Base-by-base conservation (phyloP, 371 early-diverging fungal species). In the Gilbertella persicaria region DNA sequence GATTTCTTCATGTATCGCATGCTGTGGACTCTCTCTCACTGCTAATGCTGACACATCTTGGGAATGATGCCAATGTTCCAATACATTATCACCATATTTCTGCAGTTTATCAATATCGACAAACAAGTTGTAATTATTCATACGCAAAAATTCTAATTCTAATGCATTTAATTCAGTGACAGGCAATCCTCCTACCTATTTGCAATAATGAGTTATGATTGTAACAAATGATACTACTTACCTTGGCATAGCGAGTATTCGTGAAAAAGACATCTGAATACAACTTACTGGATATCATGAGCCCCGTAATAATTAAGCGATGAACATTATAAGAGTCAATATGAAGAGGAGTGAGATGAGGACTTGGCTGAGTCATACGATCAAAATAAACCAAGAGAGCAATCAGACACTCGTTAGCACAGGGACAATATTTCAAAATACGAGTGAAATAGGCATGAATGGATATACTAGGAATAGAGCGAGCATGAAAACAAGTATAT, bases 391-490 rank as follows among this genome's bases (percentile, higher is more conserved):
- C 87, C 13, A 94, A 67, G 21, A 91, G 67, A 26, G 91, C 86
- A 12, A 94, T 65, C 54, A 93, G 88, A 53, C 87, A 87, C 66
- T 93, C 95, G 71, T 87, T 93, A 16, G 85, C 83, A 54, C 91
- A 92, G 1, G 96, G 96, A 46, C 94, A 93, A 55, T 95, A 95
- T 60, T 92, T 92, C 51, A 90, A 78, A 42, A 95, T 94, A 37
- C 96, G 88, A 23, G 80, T 64, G 12, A 91, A 81, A 60, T 95
- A 95, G 13, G 87, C 86, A 26, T 79, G 77, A 53, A 95, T 80
- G 59, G 89, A 86, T 54, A 95, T 95, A 50, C 86, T 84, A 12
- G 95, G 95, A 37, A 93, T 84, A 14, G 90, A 86, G 45, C 91
- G 84, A n/a, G 96, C 90, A 62, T 93, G 92, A 65, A 94, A 95